Conservation (phyloP, 169 alveolate species). For the Plasmodium gallinaceum region DNA sequence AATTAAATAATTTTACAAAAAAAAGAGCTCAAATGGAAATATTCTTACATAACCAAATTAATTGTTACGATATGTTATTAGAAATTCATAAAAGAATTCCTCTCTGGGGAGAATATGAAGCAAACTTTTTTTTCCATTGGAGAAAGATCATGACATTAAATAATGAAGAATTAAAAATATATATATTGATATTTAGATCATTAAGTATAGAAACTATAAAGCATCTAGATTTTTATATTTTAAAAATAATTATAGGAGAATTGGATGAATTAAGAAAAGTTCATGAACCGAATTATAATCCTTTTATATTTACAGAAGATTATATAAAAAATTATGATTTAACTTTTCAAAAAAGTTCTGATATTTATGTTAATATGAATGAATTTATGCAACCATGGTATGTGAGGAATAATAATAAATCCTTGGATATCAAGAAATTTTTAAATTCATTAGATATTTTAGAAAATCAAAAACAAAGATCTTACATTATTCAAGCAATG, state of each 20-base stretch:
- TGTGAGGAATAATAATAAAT: conserved; percentile 36
- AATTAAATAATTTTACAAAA: conserved; percentile 26
- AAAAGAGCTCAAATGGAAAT: conserved; percentile 52
- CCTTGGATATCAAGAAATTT: conserved; percentile 63
- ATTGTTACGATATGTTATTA: conserved; percentile 84
- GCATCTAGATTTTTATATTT: conserved; percentile 32
- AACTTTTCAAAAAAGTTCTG: conserved; percentile 8
- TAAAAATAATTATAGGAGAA: conserved; percentile 57
- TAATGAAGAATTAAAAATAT: conserved; percentile 71
- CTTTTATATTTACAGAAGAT: conserved; percentile 37
- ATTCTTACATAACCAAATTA: conserved; percentile 78
- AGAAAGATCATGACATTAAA: conserved; percentile 75
- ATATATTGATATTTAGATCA: conserved; percentile 45
- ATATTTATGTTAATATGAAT: conserved; percentile 47
- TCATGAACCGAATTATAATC: conserved; percentile 45
- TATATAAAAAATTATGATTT: conserved; percentile 21
- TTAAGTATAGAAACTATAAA: conserved; percentile 45
- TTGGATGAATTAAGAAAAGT: conserved; percentile 70
- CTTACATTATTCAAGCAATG: conserved; percentile 60
- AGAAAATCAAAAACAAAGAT: conserved; percentile 50
- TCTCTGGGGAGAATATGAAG: conserved; percentile 84
- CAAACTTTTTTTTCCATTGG: conserved; percentile 85
- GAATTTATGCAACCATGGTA: conserved; percentile 55
- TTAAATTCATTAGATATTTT: conserved; percentile 59
- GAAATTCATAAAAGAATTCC: conserved; percentile 84